Percentiles rank a stretch among this genome's conserved stretches.
Evolutionary conservation across 257 asterid genomes (phyloP).

Genomic region (Solanum etuberosum): DNA sequence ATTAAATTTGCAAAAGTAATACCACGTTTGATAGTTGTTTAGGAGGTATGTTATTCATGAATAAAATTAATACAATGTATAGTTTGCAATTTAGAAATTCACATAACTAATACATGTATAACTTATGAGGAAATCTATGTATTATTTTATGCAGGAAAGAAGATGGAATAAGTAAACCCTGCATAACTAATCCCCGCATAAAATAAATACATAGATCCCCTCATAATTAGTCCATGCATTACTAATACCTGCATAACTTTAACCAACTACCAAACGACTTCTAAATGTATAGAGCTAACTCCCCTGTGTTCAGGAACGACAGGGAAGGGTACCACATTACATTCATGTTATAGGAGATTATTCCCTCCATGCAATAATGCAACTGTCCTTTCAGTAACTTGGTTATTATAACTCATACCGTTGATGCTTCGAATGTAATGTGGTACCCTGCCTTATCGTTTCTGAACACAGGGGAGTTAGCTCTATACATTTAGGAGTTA

Average conservation of each 20-base stretch:
- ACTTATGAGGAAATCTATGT: not conserved
- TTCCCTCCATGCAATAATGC: not conserved
- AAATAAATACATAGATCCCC: not conserved
- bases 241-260: not conserved
- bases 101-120: not conserved
- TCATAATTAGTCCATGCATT: not conserved
- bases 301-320: not conserved
- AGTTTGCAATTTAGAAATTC: not conserved
- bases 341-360: not conserved
- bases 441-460: not conserved
- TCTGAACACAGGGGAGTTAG: not conserved
- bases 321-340: not conserved
- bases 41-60: not conserved
- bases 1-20: not conserved
- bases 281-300: not conserved
- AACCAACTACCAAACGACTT: not conserved
- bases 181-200: not conserved
- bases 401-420: not conserved
- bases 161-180: not conserved
- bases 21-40: not conserved
- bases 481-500: not conserved
- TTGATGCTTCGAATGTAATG: not conserved
- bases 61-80: no score
- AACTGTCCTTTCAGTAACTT: not conserved
- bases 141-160: not conserved